phyloP scores from a whole-genome alignment of 2,329 filamentous ascomycete genomes.

The Trichoderma breve region DNA sequence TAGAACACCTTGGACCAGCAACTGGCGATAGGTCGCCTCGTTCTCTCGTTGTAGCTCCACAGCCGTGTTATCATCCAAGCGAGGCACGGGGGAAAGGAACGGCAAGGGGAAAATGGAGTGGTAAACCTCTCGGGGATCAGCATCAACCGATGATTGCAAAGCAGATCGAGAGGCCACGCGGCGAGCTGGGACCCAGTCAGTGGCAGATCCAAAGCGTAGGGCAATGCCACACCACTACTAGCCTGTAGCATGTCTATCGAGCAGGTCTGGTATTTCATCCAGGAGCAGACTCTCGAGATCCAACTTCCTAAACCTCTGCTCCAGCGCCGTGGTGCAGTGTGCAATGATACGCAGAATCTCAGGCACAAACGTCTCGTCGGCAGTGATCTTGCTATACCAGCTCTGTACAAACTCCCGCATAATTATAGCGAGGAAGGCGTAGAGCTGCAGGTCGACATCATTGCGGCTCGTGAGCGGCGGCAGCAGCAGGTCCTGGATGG shows the following conservation, averaged over 20 bases:
- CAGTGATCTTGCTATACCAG: constrained; percentile 92
- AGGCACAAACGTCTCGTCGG: constrained; percentile 82
- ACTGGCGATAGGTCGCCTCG: constrained; percentile 79
- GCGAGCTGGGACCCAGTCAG: constrained; percentile 57
- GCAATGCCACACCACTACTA: constrained; percentile 15
- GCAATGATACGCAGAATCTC: constrained; percentile 89
- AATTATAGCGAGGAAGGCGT: constrained; percentile 86
- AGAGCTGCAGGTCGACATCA: constrained; percentile 88
- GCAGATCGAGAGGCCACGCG: constrained; percentile 62
- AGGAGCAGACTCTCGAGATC: constrained; percentile 80
- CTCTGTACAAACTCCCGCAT: constrained; percentile 85
- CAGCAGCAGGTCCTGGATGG: constrained; percentile 78
- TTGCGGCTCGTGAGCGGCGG: constrained; percentile 93
- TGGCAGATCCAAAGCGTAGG: constrained; percentile 9
- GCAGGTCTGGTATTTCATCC: constrained; percentile 80
- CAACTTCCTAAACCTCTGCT: constrained; percentile 78
- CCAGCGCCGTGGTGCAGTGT: constrained; percentile 83
- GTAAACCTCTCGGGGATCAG: constrained; percentile 68
- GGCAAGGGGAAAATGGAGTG: constrained; percentile 81
- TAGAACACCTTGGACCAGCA: constrained; percentile 80
- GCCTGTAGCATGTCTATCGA: constrained; percentile 82
- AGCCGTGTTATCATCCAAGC: constrained; percentile 48
- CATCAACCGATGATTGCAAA: constrained; percentile 57
- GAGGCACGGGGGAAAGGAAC: constrained; percentile 73
- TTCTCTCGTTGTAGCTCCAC: constrained; percentile 66